Evolutionary conservation across 2,329 filamentous ascomycete species (phyloP).

Genomic region (Talaromyces sp.): DNA sequence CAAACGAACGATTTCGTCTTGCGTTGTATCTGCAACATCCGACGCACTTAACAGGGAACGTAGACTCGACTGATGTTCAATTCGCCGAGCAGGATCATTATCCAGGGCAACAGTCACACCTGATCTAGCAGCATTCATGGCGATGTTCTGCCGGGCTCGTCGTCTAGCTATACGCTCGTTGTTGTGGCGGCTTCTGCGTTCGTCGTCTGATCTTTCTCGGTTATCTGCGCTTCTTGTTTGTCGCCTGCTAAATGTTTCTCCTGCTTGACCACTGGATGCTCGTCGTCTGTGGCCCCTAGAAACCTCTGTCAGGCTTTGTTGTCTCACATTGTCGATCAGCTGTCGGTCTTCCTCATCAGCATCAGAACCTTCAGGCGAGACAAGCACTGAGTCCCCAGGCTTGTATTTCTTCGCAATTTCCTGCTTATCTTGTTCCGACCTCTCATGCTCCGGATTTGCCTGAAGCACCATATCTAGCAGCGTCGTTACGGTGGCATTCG

Average conservation of each 20-base stretch:
- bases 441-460: constrained; percentile 70
- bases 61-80: constrained; percentile 87
- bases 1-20: constrained; percentile 82
- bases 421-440: constrained; percentile 65
- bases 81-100: constrained; percentile 47
- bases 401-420: constrained; percentile 73
- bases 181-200: constrained; percentile 29
- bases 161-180: constrained; percentile 27
- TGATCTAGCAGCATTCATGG: constrained; percentile 13
- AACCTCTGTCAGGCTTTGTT: constrained; percentile 60
- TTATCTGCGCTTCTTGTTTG: constrained; percentile 34
- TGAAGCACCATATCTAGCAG: constrained; percentile 82
- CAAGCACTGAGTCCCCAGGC: constrained; percentile 75
- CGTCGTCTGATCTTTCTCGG: constrained; percentile 34
- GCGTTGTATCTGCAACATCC: constrained; percentile 65
- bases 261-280: constrained; percentile 20
- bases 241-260: constrained; percentile 20
- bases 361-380: constrained; percentile 37
- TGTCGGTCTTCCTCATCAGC: constrained; percentile 60
- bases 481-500: constrained; percentile 85
- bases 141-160: constrained; percentile 18
- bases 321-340: constrained; percentile 65
- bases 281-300: constrained; percentile 19
- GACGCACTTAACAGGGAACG: constrained; percentile 77
- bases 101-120: constrained; percentile 23